Evolutionary conservation across 2,329 filamentous ascomycete species (phyloP).

Genomic region (Talaromyces sp.): DNA sequence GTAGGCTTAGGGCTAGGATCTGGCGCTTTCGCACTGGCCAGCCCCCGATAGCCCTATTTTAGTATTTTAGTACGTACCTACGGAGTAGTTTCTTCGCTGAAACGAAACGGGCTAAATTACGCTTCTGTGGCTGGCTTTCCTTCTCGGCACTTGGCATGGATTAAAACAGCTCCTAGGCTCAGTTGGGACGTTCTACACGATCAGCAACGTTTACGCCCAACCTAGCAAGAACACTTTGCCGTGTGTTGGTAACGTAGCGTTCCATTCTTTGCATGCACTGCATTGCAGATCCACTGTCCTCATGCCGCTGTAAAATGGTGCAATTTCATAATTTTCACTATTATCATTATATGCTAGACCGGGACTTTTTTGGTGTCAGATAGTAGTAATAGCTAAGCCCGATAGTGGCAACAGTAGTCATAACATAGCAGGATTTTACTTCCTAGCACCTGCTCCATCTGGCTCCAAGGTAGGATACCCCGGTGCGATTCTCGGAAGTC

Average conservation of each 20-base stretch:
- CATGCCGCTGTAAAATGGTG: background rate
- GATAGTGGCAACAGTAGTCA: background rate
- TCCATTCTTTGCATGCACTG: background rate
- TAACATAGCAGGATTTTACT: background rate
- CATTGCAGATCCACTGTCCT: background rate
- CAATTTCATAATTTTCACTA: background rate
- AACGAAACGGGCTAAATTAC: background rate
- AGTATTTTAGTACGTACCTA: too few species aligned
- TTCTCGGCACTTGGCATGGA: background rate
- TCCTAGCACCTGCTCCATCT: background rate
- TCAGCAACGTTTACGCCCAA: background rate
- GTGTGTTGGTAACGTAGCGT: background rate
- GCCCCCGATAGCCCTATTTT: background rate
- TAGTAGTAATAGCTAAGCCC: background rate
- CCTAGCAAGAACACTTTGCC: background rate
- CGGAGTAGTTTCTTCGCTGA: background rate
- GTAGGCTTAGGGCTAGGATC: background rate
- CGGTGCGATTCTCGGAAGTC: background rate
- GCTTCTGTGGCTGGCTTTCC: background rate
- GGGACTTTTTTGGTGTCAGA: background rate
- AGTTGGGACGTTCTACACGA: background rate
- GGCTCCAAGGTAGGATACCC: background rate
- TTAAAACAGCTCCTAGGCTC: background rate
- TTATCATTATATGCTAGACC: background rate
- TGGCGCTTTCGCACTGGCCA: background rate